Evolutionary conservation across 2,329 filamentous ascomycete species (phyloP).

Genomic region (Clonostachys rosea): DNA sequence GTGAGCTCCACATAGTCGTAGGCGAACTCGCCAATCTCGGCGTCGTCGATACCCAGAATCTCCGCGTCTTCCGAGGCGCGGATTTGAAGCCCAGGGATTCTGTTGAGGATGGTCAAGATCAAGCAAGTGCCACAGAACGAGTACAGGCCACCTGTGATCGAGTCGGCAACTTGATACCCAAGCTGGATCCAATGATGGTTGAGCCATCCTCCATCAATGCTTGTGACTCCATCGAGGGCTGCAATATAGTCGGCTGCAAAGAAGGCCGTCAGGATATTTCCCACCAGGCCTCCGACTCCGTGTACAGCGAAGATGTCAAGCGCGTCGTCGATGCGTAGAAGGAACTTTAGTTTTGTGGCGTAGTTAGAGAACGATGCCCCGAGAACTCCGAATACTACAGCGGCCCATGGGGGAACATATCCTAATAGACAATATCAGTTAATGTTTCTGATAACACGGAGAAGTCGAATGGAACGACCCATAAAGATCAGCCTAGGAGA

Average conservation of each 20-base stretch:
- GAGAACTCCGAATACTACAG: constrained; percentile 72
- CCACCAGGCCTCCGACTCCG: constrained; percentile 71
- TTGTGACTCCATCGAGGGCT: constrained; percentile 65
- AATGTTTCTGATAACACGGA: constrained; percentile 1
- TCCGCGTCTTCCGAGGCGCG: constrained; percentile 75
- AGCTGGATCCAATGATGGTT: constrained; percentile 82
- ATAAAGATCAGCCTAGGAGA: background rate
- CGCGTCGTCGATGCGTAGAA: constrained; percentile 75
- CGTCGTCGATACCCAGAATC: constrained; percentile 80
- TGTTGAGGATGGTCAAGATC: constrained; percentile 76
- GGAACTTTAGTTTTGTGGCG: constrained; percentile 85
- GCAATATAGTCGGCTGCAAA: constrained; percentile 85
- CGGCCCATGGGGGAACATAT: constrained; percentile 80
- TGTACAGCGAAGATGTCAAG: constrained; percentile 88
- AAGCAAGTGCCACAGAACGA: constrained; percentile 74
- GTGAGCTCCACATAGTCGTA: constrained; percentile 89
- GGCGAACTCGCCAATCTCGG: constrained; percentile 91
- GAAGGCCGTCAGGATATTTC: constrained; percentile 74
- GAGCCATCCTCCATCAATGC: constrained; percentile 74
- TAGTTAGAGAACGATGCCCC: constrained; percentile 82
- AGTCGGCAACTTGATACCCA: constrained; percentile 80
- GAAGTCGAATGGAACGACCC: too few species aligned
- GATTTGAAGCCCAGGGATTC: constrained; percentile 71
- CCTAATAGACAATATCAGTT: constrained; percentile 22
- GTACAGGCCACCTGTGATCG: constrained; percentile 69